Evolutionary conservation across 768 basidiomycete species (phyloP), one percentile per base, ranked within the genome.

Genomic region (Amanita phalloides): DNA sequence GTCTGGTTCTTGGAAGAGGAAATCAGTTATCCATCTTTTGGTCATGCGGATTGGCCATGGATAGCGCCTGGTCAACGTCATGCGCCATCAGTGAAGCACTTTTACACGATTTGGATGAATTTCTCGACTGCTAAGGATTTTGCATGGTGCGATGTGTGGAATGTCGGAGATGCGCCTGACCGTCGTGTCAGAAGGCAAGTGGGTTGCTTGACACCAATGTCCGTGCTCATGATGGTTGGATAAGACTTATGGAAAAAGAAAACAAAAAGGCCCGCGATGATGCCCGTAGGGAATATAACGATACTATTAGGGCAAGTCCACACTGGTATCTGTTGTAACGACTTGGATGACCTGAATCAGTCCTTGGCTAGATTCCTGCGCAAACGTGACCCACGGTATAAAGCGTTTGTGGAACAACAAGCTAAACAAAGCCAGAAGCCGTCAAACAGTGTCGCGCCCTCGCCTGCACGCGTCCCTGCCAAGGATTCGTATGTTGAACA

Each of bases 221-320:
- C 8, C 17, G 25, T 20, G 52, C 41, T 57, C 7, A 21, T 30
- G 20, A 28, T 17, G 49, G 21, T 55, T 26, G 13, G 32, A 33
- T 14, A 48, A 90, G 90, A 58, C 61, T 91, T 43, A 93, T 98
- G 87, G 96, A 98, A 63, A 90, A 84, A 59, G 96, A 97, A 57
- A 98, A 99, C 66, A 90, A 88, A 66, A 93, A 93, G 62, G 81
- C 82, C 2, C 77, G 93, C 11, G 91, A 96, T 26, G 86, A 91
- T 36, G 86, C 86, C 5, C 77, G 86, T 36, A 79, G 79, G 61
- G 94, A 98, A 54, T 98, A 95, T 66, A 97, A 92, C 60, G 94
- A 97, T 37, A 85, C 84, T 4, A 75, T 99, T 26, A 73, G 86
- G 61, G 94, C 94, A 58, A 52, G 84, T 66, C 48, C 32, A 35